Evolutionary conservation across 164 flowering plant species (phyloP).

Genomic region (Litsea cubeba): DNA sequence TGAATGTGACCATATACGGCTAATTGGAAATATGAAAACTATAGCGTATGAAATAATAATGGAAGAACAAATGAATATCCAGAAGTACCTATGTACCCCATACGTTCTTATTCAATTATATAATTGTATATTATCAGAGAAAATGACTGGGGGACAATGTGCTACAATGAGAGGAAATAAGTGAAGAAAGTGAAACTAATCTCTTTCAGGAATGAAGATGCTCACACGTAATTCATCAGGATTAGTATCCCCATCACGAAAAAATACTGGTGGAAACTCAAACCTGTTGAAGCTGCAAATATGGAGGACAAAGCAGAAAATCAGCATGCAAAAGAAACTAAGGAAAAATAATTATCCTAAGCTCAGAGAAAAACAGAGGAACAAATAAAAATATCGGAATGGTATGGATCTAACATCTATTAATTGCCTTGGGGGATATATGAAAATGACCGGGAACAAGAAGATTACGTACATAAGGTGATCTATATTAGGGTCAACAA

Average conservation of each 20-base stretch:
- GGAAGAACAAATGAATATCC: neutral
- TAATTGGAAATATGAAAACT: neutral
- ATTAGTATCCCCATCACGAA: constrained; percentile 74
- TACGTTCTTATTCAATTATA: neutral
- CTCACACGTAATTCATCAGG: constrained; percentile 84
- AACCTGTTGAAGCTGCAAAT: constrained; percentile 83
- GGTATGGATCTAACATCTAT: neutral
- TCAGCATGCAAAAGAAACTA: neutral
- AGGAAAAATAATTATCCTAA: constrained; percentile 2
- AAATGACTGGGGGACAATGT: neutral
- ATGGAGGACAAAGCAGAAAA: constrained; percentile 7
- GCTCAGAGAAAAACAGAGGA: neutral
- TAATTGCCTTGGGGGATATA: neutral
- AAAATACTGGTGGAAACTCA: constrained; percentile 93
- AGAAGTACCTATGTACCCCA: neutral
- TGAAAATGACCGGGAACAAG: neutral
- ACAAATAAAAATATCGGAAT: neutral
- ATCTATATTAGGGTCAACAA: constrained; percentile 88
- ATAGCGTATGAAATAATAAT: too few species aligned
- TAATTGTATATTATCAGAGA: neutral
- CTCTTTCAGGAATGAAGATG: constrained; percentile 9
- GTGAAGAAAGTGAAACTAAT: neutral
- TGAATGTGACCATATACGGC: neutral
- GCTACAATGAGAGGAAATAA: neutral
- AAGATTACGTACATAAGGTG: constrained; percentile 72